Percentiles rank a stretch among this genome's conserved stretches.
phyloP scores from a whole-genome alignment of 768 basidiomycete species.

The button mushroom (Agaricus bisporus) region DNA sequence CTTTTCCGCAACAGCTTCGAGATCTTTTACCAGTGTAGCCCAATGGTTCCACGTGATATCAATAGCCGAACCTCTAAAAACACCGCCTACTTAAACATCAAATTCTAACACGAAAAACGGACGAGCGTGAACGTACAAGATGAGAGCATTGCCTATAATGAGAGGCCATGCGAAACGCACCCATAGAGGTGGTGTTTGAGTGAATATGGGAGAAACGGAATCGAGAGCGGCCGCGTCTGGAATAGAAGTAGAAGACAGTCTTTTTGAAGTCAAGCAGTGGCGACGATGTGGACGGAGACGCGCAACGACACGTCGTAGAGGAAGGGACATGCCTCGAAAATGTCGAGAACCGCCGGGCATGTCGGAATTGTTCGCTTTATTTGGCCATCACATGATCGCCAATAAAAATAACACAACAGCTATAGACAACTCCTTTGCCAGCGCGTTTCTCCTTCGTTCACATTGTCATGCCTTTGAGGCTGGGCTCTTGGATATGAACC shows the following conservation, averaged over 20 bases:
- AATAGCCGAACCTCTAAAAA: conserved; percentile 21
- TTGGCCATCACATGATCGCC: too few relatives aligned
- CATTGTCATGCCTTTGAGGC: too few relatives aligned
- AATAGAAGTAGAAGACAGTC: background rate
- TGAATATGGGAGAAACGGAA: background rate
- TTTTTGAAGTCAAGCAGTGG: background rate
- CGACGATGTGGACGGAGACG: too few relatives aligned
- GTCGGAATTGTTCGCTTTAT: too few relatives aligned
- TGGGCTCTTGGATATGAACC: too few relatives aligned
- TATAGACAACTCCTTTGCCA: too few relatives aligned
- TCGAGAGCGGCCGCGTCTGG: background rate
- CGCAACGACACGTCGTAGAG: too few relatives aligned
- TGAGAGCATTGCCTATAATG: conserved; percentile 7
- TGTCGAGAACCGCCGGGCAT: too few relatives aligned
- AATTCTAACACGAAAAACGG: background rate
- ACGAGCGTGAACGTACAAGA: background rate
- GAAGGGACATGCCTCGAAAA: too few relatives aligned
- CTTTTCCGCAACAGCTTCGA: conserved; percentile 16
- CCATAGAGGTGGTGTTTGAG: conserved; percentile 2
- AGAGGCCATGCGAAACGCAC: conserved; percentile 9
- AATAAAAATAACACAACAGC: too few relatives aligned
- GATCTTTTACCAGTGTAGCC: conserved; percentile 20
- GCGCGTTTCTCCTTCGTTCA: too few relatives aligned
- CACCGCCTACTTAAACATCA: background rate
- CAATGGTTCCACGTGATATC: conserved; percentile 31